These are phyloP conservation scores for Lactuca saligna DNA, from an alignment of 129 eudicot genomes.

Conservation along the genomic window DNA sequence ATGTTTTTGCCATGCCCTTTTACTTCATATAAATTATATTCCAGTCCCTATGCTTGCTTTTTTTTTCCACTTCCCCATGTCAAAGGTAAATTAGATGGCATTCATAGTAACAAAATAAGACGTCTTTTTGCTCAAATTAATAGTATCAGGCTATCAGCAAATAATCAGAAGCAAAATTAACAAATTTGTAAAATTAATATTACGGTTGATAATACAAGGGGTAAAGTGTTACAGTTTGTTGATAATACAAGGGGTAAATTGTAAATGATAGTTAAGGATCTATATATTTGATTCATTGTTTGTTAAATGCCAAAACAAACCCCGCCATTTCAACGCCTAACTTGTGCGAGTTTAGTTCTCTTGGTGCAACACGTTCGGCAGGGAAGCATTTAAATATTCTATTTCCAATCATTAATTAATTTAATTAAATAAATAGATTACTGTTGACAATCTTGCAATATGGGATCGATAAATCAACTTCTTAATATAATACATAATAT, in stretches of 20 bases:
- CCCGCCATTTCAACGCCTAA: conserved; percentile 15
- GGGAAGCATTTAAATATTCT: background rate
- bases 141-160: too few relatives aligned
- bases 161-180: too few relatives aligned
- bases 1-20: background rate
- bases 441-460: background rate
- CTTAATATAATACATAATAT: background rate
- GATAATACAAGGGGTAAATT: conserved; percentile 22
- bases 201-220: background rate
- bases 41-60: conserved; percentile 6
- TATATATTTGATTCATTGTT: conserved; percentile 6
- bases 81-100: background rate
- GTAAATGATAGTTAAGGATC: conserved; percentile 6
- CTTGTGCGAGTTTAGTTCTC: background rate
- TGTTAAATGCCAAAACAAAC: conserved; percentile 4
- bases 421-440: background rate
- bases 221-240: background rate
- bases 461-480: too few relatives aligned
- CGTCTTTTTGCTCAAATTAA: background rate
- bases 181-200: background rate
- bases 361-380: conserved; percentile 23
- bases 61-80: too few relatives aligned
- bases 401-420: background rate
- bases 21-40: conserved; percentile 10
- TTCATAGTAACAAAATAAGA: background rate